Evolutionary conservation across 805 yeast species (phyloP), one percentile per base, ranked within the genome.

Genomic region (Candida pseudofarinosa): DNA sequence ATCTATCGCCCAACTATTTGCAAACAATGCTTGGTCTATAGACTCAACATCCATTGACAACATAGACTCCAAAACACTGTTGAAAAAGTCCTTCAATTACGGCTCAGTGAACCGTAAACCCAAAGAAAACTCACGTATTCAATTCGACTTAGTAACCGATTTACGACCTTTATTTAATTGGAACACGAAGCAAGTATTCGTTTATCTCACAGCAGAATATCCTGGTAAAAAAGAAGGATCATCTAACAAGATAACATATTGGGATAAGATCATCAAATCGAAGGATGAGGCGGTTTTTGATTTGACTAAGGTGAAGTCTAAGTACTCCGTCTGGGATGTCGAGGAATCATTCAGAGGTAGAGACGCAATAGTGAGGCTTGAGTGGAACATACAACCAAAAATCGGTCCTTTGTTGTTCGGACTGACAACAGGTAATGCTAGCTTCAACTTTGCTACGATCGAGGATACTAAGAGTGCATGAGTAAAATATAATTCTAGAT

Each of bases 151-250:
- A 37, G 79, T 79, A 4, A 71, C 73, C 1, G 97, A 91, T 62
- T 71, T 91, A 47, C 59, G 86, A 1, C 82, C 88, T 1, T 72
- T 93, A 40, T 90, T 90, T 76, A 89, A 85, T 63, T 91, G 97
- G 97, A 93, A 91, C 65, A 93, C 99, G 10, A 91, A 91, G 59
- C 98, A 91, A 63, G 81, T 91, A n/a, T 91, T 93, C 56, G 86
- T 84, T 4, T 93, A 91, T 56, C 71, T 93, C 48, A 86, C 95
- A 2, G 96, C 95, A 1, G 91, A 88, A 56, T 90, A 90, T 54
- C 69, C 71, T 14, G 80, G 80, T 70, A 59, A 65, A 45, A 53
- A 65, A 46, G 51, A 51, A 1, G 69, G 60, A 7, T 63, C 76
- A n/a, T 58, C 62, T 2, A 85, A 83, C 62, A 80, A 81, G 49